Conservation (phyloP, 1,284 basidiomycete species). For the Boletus semigastroideus region DNA sequence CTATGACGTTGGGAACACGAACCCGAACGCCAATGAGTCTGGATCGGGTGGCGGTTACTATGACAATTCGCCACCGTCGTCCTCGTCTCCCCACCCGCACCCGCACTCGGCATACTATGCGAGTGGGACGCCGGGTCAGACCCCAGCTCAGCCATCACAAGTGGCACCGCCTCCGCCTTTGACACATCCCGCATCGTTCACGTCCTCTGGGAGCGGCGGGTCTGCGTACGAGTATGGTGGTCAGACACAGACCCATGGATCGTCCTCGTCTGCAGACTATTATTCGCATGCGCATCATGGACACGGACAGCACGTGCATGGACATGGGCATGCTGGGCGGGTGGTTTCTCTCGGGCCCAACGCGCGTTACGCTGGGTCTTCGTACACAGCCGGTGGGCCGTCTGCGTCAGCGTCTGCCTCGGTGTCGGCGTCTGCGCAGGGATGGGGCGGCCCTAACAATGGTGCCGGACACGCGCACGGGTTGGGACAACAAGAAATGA, state of each 20-base stretch:
- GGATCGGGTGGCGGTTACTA: conserved; percentile 26
- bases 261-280: conserved; percentile 26
- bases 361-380: conserved; percentile 16
- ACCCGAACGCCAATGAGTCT: conserved; percentile 10
- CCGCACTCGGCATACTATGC: conserved; percentile 23
- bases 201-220: conserved; percentile 25
- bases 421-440: neutral
- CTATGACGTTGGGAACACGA: conserved; percentile 21
- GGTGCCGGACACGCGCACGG: conserved; percentile 13
- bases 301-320: conserved; percentile 19
- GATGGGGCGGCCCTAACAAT: conserved; percentile 20
- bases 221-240: conserved; percentile 29
- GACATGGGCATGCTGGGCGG: conserved; percentile 21
- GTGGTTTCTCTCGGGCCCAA: conserved; percentile 25
- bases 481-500: conserved; percentile 40
- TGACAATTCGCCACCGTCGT: conserved; percentile 20
- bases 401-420: conserved; percentile 1
- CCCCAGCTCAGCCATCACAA: conserved; percentile 18
- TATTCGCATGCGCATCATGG: conserved; percentile 25
- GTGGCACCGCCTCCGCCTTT: conserved; percentile 16
- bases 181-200: conserved; percentile 22
- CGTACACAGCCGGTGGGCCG: conserved; percentile 13
- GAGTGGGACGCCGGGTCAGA: conserved; percentile 18
- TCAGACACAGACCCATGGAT: conserved; percentile 17
- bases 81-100: conserved; percentile 26